Evolutionary conservation across 1,139 yeast genomes (phyloP).

Genomic region (Taiozyma onychis): DNA sequence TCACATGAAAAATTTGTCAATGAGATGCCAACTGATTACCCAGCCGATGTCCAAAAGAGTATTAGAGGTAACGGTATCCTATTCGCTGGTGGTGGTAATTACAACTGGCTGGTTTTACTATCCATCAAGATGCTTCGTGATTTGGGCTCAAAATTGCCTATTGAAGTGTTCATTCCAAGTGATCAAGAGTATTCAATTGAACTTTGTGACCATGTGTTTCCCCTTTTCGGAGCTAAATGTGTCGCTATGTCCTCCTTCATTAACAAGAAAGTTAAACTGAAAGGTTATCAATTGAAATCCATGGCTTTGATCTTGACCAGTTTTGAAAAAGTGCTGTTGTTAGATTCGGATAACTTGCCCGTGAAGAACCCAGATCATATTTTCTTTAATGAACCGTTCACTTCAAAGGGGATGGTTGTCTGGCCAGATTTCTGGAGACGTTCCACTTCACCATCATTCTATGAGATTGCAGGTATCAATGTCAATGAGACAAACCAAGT

Average conservation of each 20-base stretch:
- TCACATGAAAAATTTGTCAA: constrained; percentile 18
- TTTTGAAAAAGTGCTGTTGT: constrained; percentile 64
- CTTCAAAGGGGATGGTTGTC: constrained; percentile 32
- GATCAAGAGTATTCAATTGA: constrained; percentile 60
- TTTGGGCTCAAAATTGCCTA: constrained; percentile 61
- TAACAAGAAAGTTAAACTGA: constrained; percentile 42
- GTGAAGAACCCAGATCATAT: constrained; percentile 50
- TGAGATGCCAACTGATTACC: constrained; percentile 16
- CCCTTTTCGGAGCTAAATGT: constrained; percentile 65
- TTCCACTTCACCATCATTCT: constrained; percentile 53
- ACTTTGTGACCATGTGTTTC: constrained; percentile 59
- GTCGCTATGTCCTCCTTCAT: constrained; percentile 49
- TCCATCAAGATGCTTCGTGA: constrained; percentile 61
- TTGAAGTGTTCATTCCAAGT: constrained; percentile 72
- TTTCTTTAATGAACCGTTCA: constrained; percentile 34
- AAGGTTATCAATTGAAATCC: constrained; percentile 76
- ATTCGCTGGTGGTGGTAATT: constrained; percentile 75
- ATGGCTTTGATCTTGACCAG: constrained; percentile 68
- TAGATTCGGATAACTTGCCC: constrained; percentile 76
- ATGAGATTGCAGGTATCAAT: constrained; percentile 45
- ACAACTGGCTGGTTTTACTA: constrained; percentile 64
- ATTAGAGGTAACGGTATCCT: constrained; percentile 66
- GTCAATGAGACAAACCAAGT: constrained; percentile 37
- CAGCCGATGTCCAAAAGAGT: constrained; percentile 11
- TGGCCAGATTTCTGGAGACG: constrained; percentile 78